Evolutionary conservation across 169 alveolate genomes (phyloP).

Genomic region (Toxoplasma gondii): DNA sequence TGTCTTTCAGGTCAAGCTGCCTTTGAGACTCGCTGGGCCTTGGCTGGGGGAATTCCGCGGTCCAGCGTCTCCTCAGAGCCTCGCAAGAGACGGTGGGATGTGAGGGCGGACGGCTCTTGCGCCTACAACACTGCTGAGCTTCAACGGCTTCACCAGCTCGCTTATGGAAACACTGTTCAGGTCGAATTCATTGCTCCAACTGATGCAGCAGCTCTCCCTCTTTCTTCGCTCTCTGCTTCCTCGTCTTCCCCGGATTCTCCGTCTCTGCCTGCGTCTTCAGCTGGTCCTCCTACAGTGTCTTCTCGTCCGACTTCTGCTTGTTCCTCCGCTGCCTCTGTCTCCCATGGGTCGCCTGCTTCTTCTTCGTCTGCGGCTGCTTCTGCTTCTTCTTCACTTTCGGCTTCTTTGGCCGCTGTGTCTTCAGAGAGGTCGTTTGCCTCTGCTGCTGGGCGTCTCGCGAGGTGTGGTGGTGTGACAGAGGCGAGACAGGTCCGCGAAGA

Average conservation of each 20-base stretch:
- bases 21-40: too few relatives aligned
- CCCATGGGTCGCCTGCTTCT: too few relatives aligned
- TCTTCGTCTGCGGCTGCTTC: background rate
- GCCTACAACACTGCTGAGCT: background rate
- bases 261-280: background rate
- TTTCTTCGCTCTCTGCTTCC: background rate
- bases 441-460: background rate
- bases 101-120: background rate
- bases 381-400: background rate
- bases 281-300: background rate
- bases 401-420: background rate
- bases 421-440: background rate
- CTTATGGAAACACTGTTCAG: background rate
- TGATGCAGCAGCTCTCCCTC: too few relatives aligned
- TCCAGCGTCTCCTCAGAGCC: background rate
- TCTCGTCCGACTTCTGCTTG: too few relatives aligned
- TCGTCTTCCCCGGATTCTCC: background rate
- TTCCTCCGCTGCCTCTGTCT: too few relatives aligned
- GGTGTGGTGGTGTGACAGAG: background rate
- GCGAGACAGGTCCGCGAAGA: background rate
- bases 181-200: background rate
- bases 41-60: too few relatives aligned
- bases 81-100: background rate
- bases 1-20: too few relatives aligned
- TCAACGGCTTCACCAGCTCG: conserved; percentile 1